Evolutionary conservation across 805 yeast species (phyloP).

Genomic region (Metschnikowia kunwiensis): DNA sequence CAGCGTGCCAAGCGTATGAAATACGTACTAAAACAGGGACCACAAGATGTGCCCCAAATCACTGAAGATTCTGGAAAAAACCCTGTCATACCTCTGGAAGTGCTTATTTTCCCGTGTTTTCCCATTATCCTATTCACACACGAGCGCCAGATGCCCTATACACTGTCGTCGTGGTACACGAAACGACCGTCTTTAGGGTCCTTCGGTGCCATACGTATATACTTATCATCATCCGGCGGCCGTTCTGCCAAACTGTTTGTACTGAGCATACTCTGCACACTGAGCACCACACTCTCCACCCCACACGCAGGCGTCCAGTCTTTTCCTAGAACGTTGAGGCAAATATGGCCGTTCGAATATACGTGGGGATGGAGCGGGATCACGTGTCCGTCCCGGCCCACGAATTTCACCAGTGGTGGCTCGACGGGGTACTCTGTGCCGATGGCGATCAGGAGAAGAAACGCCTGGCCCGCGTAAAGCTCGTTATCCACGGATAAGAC

Average conservation of each 20-base stretch:
- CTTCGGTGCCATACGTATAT: slow-evolving; percentile 51
- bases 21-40: no score
- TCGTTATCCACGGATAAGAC: slow-evolving; percentile 10
- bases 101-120: no score
- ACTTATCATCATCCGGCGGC: slow-evolving; percentile 56
- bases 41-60: no score
- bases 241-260: slow-evolving; percentile 46
- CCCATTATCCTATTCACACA: no score
- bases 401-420: slow-evolving; percentile 17
- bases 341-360: slow-evolving; percentile 76
- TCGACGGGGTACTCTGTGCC: slow-evolving; percentile 18
- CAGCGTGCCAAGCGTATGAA: no score
- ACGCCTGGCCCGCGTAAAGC: slow-evolving; percentile 10
- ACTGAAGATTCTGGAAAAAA: no score
- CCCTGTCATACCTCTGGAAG: background rate
- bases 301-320: slow-evolving; percentile 68
- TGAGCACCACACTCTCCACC: slow-evolving; percentile 46
- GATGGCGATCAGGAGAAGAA: slow-evolving; percentile 11
- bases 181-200: slow-evolving; percentile 53
- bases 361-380: slow-evolving; percentile 75
- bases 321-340: slow-evolving; percentile 60
- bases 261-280: slow-evolving; percentile 63
- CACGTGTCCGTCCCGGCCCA: slow-evolving; percentile 1
- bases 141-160: no score
- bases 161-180: slow-evolving; percentile 59